Conservation (phyloP, 768 basidiomycete genomes). For the Grammothele lineata region DNA sequence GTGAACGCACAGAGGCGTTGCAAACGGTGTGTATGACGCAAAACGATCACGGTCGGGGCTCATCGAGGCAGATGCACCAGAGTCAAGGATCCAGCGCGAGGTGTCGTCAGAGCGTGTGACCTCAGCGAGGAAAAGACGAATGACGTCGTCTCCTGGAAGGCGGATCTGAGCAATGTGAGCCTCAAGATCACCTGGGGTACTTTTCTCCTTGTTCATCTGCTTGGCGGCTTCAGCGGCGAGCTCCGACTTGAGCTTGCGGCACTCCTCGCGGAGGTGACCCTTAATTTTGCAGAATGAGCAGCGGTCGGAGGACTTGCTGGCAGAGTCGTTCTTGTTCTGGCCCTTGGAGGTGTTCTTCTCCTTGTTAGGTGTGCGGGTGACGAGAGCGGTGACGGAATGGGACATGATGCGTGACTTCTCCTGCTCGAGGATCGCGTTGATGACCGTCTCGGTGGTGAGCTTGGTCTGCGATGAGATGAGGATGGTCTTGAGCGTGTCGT, state of each 20-base stretch:
- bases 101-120: no score
- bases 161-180: slow-evolving; percentile 5
- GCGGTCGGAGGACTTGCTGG: slow-evolving; percentile 9
- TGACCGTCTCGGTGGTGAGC: slow-evolving; percentile 9
- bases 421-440: slow-evolving; percentile 7
- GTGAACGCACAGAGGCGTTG: slow-evolving; percentile 6
- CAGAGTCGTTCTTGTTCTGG: neutral
- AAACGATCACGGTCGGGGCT: slow-evolving; percentile 9
- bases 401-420: slow-evolving; percentile 6
- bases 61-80: slow-evolving; percentile 17
- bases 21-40: slow-evolving; percentile 4
- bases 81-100: no score
- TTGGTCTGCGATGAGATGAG: slow-evolving; percentile 11
- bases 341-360: neutral
- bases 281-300: slow-evolving; percentile 9
- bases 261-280: slow-evolving; percentile 10
- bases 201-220: slow-evolving; percentile 2
- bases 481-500: slow-evolving; percentile 19
- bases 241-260: slow-evolving; percentile 13
- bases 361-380: no score
- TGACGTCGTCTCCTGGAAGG: neutral
- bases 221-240: no score
- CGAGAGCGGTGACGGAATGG: neutral
- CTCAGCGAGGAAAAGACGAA: no score
- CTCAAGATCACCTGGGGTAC: slow-evolving; percentile 1